Evolutionary conservation across 1,284 basidiomycete species (phyloP), one percentile per base, ranked within the genome.

Genomic region (Exsudoporus floridanus): DNA sequence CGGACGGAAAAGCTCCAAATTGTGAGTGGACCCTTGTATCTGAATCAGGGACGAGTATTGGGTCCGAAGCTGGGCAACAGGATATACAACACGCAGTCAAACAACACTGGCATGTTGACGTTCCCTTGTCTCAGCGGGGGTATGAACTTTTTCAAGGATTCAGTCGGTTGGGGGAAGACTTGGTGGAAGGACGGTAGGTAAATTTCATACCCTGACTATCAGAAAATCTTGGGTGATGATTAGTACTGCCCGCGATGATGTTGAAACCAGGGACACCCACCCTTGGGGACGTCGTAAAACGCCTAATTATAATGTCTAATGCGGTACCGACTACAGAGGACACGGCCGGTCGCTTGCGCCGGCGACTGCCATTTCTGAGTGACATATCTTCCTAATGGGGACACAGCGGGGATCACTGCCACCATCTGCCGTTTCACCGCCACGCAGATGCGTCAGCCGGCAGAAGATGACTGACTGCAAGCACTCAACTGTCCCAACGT

Each of bases 361-460:
- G 5, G 19, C 5, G 35, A 7, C 16, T 25, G 23, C 23, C 38
- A 18, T 19, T 35, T 4, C n/a, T 31, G 30, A 13, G 28, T 13
- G 28, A n/a, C 2, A 5, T 7, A 2, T 4, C 27, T 47, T 30
- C 56, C 43, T 23, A 31, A 37, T 28, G 38, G 30, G 30, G 30
- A 5, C 30, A 31, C 12, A 31, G 30, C 30, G 30, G 30, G 30
- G 30, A 13, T 31, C 30, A 31, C 30, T 31, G 30, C 30, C 30
- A 30, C 28, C 12, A 30, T 30, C 12, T 31, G 30, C 30, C 30
- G 30, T 31, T 13, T 31, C 30, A 31, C 30, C 12, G 30, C 30
- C 30, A 31, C 30, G 13, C 18, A 42, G 41, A 52, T 61, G 55
- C 18, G 60, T 67, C 60, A 65, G 60, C 60, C 42, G 42, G 38